phyloP scores from a whole-genome alignment of 1,284 basidiomycete genomes.

The Trichosporon sp. region DNA sequence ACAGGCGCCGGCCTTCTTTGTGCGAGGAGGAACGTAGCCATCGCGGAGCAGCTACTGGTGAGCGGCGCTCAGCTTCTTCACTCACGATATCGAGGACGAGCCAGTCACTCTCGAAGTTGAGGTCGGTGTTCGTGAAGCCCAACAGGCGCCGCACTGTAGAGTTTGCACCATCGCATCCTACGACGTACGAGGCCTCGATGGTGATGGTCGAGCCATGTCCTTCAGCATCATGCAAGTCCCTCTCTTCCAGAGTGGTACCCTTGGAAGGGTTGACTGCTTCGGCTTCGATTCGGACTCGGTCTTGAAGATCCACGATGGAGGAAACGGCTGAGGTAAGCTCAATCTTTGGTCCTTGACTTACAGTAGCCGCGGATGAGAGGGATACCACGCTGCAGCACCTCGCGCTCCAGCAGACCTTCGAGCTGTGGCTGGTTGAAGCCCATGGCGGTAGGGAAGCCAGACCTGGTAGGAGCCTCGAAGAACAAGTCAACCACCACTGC shows the following conservation, averaged over 20 bases:
- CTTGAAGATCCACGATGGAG: not conserved
- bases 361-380: slow-evolving; percentile 9
- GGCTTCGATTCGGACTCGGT: not conserved
- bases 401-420: slow-evolving; percentile 10
- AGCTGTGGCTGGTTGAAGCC: slow-evolving; percentile 20
- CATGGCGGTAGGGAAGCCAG: slow-evolving; percentile 17
- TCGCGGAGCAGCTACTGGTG: slow-evolving; percentile 10
- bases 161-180: slow-evolving; percentile 25
- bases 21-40: slow-evolving; percentile 6
- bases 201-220: not conserved
- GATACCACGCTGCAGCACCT: slow-evolving; percentile 4
- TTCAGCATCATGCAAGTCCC: not conserved
- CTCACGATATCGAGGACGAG: slow-evolving; percentile 20
- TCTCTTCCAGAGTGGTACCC: not conserved
- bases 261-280: not conserved
- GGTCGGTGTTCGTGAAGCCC: slow-evolving; percentile 9
- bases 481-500: slow-evolving; percentile 13
- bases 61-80: not conserved
- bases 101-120: slow-evolving; percentile 25
- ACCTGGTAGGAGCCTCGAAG: slow-evolving; percentile 13
- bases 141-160: slow-evolving; percentile 18
- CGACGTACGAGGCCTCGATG: slow-evolving; percentile 14
- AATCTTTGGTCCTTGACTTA: not conserved
- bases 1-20: not conserved
- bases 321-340: not conserved